phyloP scores from a whole-genome alignment of 1,139 yeast genomes.

The Candida glucosophila region DNA sequence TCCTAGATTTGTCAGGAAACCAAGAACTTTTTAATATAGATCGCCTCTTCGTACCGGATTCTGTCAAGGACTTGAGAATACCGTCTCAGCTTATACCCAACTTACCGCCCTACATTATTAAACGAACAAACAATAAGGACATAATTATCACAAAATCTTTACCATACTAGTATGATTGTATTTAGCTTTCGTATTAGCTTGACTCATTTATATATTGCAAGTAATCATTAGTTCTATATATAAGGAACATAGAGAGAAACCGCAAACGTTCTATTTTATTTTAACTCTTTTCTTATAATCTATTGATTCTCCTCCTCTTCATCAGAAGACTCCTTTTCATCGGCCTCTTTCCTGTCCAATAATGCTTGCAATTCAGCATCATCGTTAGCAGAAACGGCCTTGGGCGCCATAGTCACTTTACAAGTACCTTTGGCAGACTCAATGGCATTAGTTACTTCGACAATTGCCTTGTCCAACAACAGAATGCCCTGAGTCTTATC shows the following conservation, averaged over 20 bases:
- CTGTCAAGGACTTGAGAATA: constrained; percentile 26
- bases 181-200: too few species aligned
- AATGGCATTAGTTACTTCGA: constrained; percentile 61
- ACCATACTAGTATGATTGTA: constrained; percentile 10
- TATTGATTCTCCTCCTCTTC: constrained; percentile 43
- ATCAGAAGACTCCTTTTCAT: constrained; percentile 35
- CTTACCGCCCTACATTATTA: constrained; percentile 32
- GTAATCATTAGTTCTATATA: too few species aligned
- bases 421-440: constrained; percentile 75
- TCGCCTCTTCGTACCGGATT: constrained; percentile 29
- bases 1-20: constrained; percentile 36
- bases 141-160: constrained; percentile 21
- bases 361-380: constrained; percentile 96
- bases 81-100: constrained; percentile 28
- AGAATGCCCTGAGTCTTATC: constrained; percentile 87
- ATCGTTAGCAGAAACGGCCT: constrained; percentile 96
- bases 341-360: constrained; percentile 51
- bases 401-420: constrained; percentile 94
- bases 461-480: constrained; percentile 70
- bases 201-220: too few species aligned
- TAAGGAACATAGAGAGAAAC: too few species aligned
- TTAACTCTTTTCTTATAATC: too few species aligned
- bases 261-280: too few species aligned
- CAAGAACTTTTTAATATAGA: constrained; percentile 33
- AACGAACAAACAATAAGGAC: constrained; percentile 31